Conservation (phyloP, 1,284 basidiomycete genomes). For the Laetiporus sulphureus region DNA sequence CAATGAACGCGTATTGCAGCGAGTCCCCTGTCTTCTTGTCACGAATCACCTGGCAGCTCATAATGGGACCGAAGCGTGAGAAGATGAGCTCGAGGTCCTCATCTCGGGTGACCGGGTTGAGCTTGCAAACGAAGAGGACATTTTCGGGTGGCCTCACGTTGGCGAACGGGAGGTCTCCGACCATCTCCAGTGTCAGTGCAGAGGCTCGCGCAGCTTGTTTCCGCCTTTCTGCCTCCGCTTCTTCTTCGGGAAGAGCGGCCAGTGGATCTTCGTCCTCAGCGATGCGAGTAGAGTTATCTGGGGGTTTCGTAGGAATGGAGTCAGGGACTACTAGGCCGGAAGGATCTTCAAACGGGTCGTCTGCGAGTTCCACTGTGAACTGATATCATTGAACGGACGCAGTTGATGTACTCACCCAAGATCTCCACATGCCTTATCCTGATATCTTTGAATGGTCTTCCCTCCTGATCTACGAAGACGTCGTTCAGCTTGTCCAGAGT, state of each 20-base stretch:
- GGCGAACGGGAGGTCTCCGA: slow-evolving; percentile 96
- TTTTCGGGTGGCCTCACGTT: slow-evolving; percentile 98
- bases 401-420: slow-evolving; percentile 63
- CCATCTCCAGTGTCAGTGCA: slow-evolving; percentile 97
- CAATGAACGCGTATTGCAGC: slow-evolving; percentile 97
- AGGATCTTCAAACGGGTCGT: slow-evolving; percentile 94
- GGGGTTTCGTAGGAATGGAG: slow-evolving; percentile 70
- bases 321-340: slow-evolving; percentile 66
- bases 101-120: slow-evolving; percentile 92
- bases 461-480: slow-evolving; percentile 82
- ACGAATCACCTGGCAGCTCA: slow-evolving; percentile 95
- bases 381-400: no score
- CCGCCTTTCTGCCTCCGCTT: slow-evolving; percentile 73
- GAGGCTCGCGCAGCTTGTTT: slow-evolving; percentile 86
- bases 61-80: slow-evolving; percentile 89
- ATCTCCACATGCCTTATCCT: slow-evolving; percentile 90
- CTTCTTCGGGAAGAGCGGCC: slow-evolving; percentile 72
- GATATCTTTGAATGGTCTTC: slow-evolving; percentile 89
- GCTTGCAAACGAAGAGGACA: slow-evolving; percentile 97
- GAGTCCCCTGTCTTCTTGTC: slow-evolving; percentile 96
- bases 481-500: slow-evolving; percentile 93
- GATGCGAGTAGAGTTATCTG: slow-evolving; percentile 83
- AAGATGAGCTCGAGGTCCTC: slow-evolving; percentile 98
- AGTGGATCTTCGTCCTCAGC: slow-evolving; percentile 88
- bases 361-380: slow-evolving; percentile 34